Evolutionary conservation across 352 stramenopile species (phyloP).

Genomic region (Elongisporangium undulatum): DNA sequence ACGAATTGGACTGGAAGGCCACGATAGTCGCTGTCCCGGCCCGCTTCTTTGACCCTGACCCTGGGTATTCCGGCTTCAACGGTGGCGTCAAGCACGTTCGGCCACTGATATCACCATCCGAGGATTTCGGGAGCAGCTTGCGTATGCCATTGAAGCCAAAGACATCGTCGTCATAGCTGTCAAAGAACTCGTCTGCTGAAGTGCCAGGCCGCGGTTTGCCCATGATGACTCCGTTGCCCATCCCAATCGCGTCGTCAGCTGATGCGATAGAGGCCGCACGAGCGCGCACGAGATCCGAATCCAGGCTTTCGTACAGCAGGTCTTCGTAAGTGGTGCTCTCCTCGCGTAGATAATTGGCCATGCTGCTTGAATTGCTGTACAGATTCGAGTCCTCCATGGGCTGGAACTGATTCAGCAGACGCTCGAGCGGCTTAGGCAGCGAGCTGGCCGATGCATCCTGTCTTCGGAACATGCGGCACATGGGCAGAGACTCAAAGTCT

Average conservation of each 20-base stretch:
- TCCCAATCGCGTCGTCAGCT: slow-evolving; percentile 30
- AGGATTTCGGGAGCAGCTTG: slow-evolving; percentile 27
- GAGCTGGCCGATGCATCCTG: slow-evolving; percentile 28
- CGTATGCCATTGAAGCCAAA: slow-evolving; percentile 34
- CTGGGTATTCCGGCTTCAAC: slow-evolving; percentile 25
- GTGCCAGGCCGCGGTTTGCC: slow-evolving; percentile 48
- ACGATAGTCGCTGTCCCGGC: slow-evolving; percentile 19
- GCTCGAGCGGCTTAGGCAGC: slow-evolving; percentile 63
- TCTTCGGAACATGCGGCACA: slow-evolving; percentile 71
- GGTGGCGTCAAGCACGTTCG: slow-evolving; percentile 48
- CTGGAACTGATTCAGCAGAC: slow-evolving; percentile 47
- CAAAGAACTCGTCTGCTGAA: slow-evolving; percentile 45
- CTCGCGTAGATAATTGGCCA: background rate
- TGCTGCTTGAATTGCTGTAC: background rate
- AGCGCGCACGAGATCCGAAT: slow-evolving; percentile 62
- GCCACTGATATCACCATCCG: slow-evolving; percentile 33
- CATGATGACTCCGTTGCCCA: slow-evolving; percentile 29
- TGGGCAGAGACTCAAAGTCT: slow-evolving; percentile 66
- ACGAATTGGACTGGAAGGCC: slow-evolving; percentile 27
- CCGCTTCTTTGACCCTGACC: slow-evolving; percentile 41
- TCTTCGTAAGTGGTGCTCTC: slow-evolving; percentile 41
- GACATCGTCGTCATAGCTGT: slow-evolving; percentile 69
- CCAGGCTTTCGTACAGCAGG: slow-evolving; percentile 45
- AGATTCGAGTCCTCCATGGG: slow-evolving; percentile 5
- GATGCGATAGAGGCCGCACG: slow-evolving; percentile 52